Base-by-base conservation (phyloP, 2,329 filamentous ascomycete genomes). In the Fusarium sp. region DNA sequence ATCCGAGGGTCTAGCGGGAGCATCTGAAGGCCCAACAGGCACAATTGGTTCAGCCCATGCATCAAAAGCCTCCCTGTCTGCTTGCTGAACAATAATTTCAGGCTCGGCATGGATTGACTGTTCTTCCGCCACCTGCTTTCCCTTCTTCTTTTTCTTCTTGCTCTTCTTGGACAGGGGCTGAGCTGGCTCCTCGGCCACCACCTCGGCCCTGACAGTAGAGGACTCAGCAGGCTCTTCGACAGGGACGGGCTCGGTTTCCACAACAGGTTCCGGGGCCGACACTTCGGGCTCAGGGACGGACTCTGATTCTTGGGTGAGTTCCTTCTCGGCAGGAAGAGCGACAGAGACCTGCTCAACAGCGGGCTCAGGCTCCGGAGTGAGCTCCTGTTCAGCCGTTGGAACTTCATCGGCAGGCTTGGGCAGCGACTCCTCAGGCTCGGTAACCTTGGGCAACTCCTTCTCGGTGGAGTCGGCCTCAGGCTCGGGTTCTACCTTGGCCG, bases 121-220 rank as follows among this genome's bases (percentile, higher is more conserved):
- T 17, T 74, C 72, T 33, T 72, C 58, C 8, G 14, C 22, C 38
- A 44, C 20, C 24, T 71, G 67, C 22, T 74, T 77, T 49, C 44
- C 72, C 68, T 79, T 77, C 64, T 76, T 79, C 67, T 78, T 78
- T 60, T 73, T 76, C 65, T 77, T 78, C 65, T 76, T 78, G 56
- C 62, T 74, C 65, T 69, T 67, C 57, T 77, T 75, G 3, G 69
- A 61, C 20, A 61, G 71, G 40, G 71, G 55, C 20, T 63, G 62
- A 7, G 27, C 22, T 24, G 57, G 36, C 27, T 71, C 68, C 31
- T 62, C 62, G 14, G 24, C 40, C 4, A 36, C 60, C 12, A 29
- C 36, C n/a, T 72, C 68, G 16, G 56, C n/a, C 8, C 29, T 20
- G n/a, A 36, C 17, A 22, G 36, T 61, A 35, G 46, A 16, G 14